phyloP scores from a whole-genome alignment of 2,329 filamentous ascomycete species.

The Kalmusia sp. region DNA sequence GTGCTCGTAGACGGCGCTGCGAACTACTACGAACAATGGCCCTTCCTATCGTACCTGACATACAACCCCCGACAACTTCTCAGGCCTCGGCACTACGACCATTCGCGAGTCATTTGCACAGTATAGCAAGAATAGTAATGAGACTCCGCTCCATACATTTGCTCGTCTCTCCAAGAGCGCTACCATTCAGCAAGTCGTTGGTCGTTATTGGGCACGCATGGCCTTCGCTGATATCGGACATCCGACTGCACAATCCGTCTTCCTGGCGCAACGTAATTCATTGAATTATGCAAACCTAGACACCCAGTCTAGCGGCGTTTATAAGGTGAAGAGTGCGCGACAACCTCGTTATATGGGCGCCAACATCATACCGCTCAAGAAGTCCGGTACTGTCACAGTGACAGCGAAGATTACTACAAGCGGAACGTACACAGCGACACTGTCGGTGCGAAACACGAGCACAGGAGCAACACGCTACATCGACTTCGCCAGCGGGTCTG shows the following conservation, averaged over 20 bases:
- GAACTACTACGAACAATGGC: slow-evolving; percentile 62
- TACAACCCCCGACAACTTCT: slow-evolving; percentile 56
- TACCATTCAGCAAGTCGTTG: slow-evolving; percentile 52
- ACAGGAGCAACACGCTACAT: slow-evolving; percentile 13
- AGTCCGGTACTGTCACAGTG: slow-evolving; percentile 33
- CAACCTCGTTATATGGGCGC: slow-evolving; percentile 58
- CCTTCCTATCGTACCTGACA: slow-evolving; percentile 57
- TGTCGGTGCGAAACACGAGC: slow-evolving; percentile 12
- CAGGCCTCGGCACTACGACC: slow-evolving; percentile 23
- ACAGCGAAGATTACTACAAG: slow-evolving; percentile 11
- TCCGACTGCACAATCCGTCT: slow-evolving; percentile 48
- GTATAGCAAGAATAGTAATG: slow-evolving; percentile 55
- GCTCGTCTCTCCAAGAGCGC: slow-evolving; percentile 47
- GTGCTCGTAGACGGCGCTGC: slow-evolving; percentile 57
- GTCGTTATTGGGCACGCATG: slow-evolving; percentile 61
- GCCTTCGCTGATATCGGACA: slow-evolving; percentile 60
- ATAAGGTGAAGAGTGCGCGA: slow-evolving; percentile 51
- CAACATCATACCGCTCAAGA: slow-evolving; percentile 56
- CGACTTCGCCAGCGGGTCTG: slow-evolving; percentile 19
- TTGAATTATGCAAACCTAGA: slow-evolving; percentile 55
- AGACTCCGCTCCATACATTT: slow-evolving; percentile 59
- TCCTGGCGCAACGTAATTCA: slow-evolving; percentile 41
- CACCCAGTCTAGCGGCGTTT: slow-evolving; percentile 39
- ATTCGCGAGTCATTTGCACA: slow-evolving; percentile 42
- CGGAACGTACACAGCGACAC: slow-evolving; percentile 17